Percentiles rank a stretch among this genome's conserved stretches.
Evolutionary conservation across 2,329 filamentous ascomycete genomes (phyloP).

Genomic region (Pseudonectria foliicola): DNA sequence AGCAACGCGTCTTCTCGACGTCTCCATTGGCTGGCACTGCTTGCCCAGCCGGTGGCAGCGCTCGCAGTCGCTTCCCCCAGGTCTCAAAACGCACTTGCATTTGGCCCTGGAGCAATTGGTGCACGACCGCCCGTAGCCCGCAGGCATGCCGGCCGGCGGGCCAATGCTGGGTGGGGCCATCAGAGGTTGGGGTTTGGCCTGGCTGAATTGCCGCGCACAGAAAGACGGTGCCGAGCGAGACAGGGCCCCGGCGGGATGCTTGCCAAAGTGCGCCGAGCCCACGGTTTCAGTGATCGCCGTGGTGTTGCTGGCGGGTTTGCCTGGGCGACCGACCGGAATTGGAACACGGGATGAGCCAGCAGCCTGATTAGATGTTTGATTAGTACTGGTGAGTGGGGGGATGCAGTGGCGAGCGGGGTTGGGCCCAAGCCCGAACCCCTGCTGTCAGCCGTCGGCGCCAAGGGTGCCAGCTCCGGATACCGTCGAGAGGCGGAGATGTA

Average conservation of each 20-base stretch:
- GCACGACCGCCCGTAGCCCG: conserved; percentile 38
- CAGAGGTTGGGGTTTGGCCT: not conserved
- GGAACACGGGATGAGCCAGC: too few relatives aligned
- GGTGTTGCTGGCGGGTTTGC: too few relatives aligned
- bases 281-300: too few relatives aligned
- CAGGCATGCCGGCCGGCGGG: conserved; percentile 21
- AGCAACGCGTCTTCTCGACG: conserved; percentile 31
- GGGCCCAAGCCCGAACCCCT: too few relatives aligned
- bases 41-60: conserved; percentile 41
- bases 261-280: too few relatives aligned
- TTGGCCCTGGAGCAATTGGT: conserved; percentile 41
- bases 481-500: not conserved
- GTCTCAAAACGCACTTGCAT: conserved; percentile 39
- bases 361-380: too few relatives aligned
- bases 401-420: too few relatives aligned
- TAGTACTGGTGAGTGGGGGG: too few relatives aligned
- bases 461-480: not conserved
- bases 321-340: too few relatives aligned
- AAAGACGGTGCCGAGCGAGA: not conserved
- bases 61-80: conserved; percentile 28
- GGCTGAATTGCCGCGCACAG: too few relatives aligned
- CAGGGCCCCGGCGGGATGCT: too few relatives aligned
- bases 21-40: conserved; percentile 37
- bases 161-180: conserved; percentile 18
- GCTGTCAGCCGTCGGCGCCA: too few relatives aligned